Conservation (phyloP, 192 early-diverging fungal genomes). For the Umbelopsis ramanniana region DNA sequence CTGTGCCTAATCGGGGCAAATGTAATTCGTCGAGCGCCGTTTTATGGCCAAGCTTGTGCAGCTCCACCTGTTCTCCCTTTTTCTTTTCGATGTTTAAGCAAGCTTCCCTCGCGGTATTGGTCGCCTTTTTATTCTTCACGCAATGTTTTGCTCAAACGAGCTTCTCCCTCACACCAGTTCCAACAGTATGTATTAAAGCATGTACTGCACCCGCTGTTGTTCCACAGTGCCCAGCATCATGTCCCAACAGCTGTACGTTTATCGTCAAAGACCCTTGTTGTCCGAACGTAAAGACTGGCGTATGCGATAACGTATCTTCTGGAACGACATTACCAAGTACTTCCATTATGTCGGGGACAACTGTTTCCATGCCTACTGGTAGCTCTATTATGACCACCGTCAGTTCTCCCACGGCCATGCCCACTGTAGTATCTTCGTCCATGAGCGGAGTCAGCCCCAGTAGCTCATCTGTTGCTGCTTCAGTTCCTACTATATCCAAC, state of each 20-base stretch:
- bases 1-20: not conserved
- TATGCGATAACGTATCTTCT: not conserved
- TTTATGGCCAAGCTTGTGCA: not conserved
- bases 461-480: not conserved
- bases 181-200: not conserved
- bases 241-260: constrained; percentile 9
- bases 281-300: not conserved
- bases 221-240: not conserved
- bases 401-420: not conserved
- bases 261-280: constrained; percentile 1
- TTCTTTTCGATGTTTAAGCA: not conserved
- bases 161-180: not conserved
- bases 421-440: not conserved
- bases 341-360: not conserved
- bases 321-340: not conserved
- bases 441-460: not conserved
- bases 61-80: not conserved
- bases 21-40: not conserved
- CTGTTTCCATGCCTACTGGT: not conserved
- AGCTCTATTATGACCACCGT: not conserved
- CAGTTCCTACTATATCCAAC: not conserved
- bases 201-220: constrained; percentile 1
- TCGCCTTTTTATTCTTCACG: not conserved
- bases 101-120: not conserved
- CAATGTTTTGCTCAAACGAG: not conserved